These are phyloP conservation scores for Polyplosphaeria fusca DNA, from an alignment of 495 filamentous ascomycete genomes.

Conservation along the genomic window DNA sequence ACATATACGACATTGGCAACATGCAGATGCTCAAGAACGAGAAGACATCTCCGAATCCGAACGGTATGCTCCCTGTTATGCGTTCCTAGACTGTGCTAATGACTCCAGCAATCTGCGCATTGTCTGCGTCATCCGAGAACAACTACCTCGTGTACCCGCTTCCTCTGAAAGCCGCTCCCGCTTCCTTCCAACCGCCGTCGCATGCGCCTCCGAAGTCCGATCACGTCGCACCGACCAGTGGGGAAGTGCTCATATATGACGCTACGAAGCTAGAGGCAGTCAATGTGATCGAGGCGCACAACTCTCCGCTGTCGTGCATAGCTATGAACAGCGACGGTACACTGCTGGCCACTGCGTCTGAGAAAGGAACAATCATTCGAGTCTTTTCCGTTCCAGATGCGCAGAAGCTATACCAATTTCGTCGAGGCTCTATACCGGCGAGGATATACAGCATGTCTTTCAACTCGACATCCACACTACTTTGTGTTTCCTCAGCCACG, in stretches of 20 bases:
- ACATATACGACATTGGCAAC: constrained; percentile 96
- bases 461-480: constrained; percentile 85
- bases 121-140: constrained; percentile 91
- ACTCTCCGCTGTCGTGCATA: constrained; percentile 84
- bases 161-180: constrained; percentile 69
- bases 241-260: constrained; percentile 90
- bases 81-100: constrained; percentile 12
- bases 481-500: constrained; percentile 91
- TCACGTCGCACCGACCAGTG: constrained; percentile 78
- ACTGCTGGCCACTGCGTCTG: constrained; percentile 89
- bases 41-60: constrained; percentile 87
- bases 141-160: constrained; percentile 93
- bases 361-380: constrained; percentile 95
- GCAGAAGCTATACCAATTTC: constrained; percentile 91
- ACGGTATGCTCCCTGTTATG: constrained; percentile 46
- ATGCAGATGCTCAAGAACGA: constrained; percentile 92
- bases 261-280: constrained; percentile 80
- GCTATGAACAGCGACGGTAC: constrained; percentile 89
- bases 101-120: constrained; percentile 73
- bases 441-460: constrained; percentile 99
- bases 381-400: constrained; percentile 88
- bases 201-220: constrained; percentile 77
- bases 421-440: constrained; percentile 87
- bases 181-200: constrained; percentile 64
- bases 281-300: constrained; percentile 91